phyloP scores from a whole-genome alignment of 1,284 basidiomycete genomes.

The Trametes polyzona region DNA sequence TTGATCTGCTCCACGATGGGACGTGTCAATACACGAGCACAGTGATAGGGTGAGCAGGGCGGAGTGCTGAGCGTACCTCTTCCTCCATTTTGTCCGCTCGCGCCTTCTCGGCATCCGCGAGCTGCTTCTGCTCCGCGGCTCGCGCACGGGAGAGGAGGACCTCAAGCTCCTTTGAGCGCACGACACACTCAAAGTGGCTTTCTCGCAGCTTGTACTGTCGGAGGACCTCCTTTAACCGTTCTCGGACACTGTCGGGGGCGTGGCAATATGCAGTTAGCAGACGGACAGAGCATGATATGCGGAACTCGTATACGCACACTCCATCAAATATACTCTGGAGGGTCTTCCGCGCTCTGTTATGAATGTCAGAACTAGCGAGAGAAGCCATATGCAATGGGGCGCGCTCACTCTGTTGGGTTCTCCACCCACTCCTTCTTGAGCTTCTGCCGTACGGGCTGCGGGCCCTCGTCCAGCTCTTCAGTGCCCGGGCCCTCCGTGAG shows the following conservation, averaged over 20 bases:
- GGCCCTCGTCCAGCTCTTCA: slow-evolving; percentile 68
- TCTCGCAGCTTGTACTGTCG: slow-evolving; percentile 85
- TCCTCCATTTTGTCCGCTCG: slow-evolving; percentile 72
- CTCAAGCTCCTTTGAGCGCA: slow-evolving; percentile 86
- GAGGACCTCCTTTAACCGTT: slow-evolving; percentile 81
- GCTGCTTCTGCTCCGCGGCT: slow-evolving; percentile 80
- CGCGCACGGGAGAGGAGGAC: slow-evolving; percentile 80
- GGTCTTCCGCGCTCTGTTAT: slow-evolving; percentile 64
- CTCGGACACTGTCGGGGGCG: slow-evolving; percentile 61
- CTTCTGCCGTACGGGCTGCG: slow-evolving; percentile 63
- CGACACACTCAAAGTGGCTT: slow-evolving; percentile 85
- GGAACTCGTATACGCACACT: slow-evolving; percentile 56
- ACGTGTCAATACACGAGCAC: background rate
- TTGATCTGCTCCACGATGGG: slow-evolving; percentile 48
- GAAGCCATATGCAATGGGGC: background rate
- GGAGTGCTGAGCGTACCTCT: slow-evolving; percentile 51
- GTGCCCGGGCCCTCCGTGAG: slow-evolving; percentile 67
- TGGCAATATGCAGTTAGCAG: slow-evolving; percentile 2
- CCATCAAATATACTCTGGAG: slow-evolving; percentile 81
- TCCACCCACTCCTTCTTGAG: slow-evolving; percentile 79
- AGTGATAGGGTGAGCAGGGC: slow-evolving; percentile 11
- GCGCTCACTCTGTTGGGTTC: slow-evolving; percentile 68
- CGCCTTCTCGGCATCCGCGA: slow-evolving; percentile 70
- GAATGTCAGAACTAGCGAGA: background rate
- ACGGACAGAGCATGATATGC: background rate